Evolutionary conservation across 192 early-diverging fungal genomes (phyloP).

Genomic region (Umbelopsis ramanniana): DNA sequence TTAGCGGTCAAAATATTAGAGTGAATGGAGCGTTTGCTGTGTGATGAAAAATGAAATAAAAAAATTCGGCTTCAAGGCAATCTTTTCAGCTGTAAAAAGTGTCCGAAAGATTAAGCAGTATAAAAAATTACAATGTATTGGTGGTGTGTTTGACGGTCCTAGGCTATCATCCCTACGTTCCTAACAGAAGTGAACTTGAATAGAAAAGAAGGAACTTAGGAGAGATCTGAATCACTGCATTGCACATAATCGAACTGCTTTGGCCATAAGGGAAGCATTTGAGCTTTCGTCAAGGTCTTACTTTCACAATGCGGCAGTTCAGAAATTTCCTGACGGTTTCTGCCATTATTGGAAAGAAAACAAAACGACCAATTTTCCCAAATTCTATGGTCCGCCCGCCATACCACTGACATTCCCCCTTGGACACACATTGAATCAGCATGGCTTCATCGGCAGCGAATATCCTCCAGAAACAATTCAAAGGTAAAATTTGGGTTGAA

Average conservation of each 20-base stretch:
- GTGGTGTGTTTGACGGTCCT: too few relatives aligned
- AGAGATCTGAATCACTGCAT: too few relatives aligned
- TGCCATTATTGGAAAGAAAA: neutral
- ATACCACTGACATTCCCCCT: neutral
- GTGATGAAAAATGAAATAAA: neutral
- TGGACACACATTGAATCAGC: constrained; percentile 6
- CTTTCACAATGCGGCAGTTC: too few relatives aligned
- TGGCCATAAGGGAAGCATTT: too few relatives aligned
- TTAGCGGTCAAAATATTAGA: constrained; percentile 33
- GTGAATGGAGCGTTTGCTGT: constrained; percentile 37
- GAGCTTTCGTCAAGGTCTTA: too few relatives aligned
- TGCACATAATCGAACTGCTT: too few relatives aligned
- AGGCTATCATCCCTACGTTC: too few relatives aligned
- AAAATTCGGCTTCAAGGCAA: neutral
- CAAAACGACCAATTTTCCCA: neutral
- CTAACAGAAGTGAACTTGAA: neutral
- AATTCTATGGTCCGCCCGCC: neutral
- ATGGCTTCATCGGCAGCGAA: constrained; percentile 47
- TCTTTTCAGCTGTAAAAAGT: too few relatives aligned
- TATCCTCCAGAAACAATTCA: constrained; percentile 53
- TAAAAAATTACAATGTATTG: too few relatives aligned
- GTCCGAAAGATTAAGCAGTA: too few relatives aligned
- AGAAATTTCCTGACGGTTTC: too few relatives aligned
- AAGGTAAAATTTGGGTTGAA: constrained; percentile 38
- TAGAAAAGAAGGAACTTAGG: neutral